Percentiles rank a stretch among this genome's conserved stretches.
phyloP scores from a whole-genome alignment of 2,329 filamentous ascomycete genomes.

The Botryosphaeria dothidea region DNA sequence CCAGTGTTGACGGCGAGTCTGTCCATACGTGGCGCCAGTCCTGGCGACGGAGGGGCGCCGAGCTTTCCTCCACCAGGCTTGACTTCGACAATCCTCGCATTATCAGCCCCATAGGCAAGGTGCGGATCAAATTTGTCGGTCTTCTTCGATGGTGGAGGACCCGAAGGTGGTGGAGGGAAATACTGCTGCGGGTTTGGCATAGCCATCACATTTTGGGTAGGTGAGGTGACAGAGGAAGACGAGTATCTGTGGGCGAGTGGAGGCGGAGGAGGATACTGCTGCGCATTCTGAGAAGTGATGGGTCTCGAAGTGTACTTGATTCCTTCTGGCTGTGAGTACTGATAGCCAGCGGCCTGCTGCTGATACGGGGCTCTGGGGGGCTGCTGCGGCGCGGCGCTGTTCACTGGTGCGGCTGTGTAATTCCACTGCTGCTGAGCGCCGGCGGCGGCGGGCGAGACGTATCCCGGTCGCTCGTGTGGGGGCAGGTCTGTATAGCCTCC shows the following conservation, averaged over 20 bases:
- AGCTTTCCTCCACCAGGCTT: slow-evolving; percentile 36
- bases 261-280: slow-evolving; percentile 21
- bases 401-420: slow-evolving; percentile 30
- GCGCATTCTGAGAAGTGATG: slow-evolving; percentile 26
- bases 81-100: slow-evolving; percentile 43
- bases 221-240: slow-evolving; percentile 7
- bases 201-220: slow-evolving; percentile 21
- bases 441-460: slow-evolving; percentile 25
- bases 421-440: slow-evolving; percentile 29
- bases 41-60: slow-evolving; percentile 34
- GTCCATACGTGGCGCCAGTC: slow-evolving; percentile 44
- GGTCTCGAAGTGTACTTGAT: slow-evolving; percentile 47
- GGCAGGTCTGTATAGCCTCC: slow-evolving; percentile 47
- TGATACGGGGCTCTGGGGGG: slow-evolving; percentile 18
- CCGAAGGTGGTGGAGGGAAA: slow-evolving; percentile 22
- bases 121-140: slow-evolving; percentile 26
- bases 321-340: slow-evolving; percentile 45
- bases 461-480: slow-evolving; percentile 45
- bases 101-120: slow-evolving; percentile 21
- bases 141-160: slow-evolving; percentile 24
- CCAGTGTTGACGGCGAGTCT: slow-evolving; percentile 51
- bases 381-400: slow-evolving; percentile 23
- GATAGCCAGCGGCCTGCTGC: slow-evolving; percentile 26
- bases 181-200: slow-evolving; percentile 27
- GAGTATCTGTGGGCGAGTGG: background rate